These are phyloP conservation scores for Pichia sp. DNA, from an alignment of 1,139 yeast species.

Conservation along the genomic window DNA sequence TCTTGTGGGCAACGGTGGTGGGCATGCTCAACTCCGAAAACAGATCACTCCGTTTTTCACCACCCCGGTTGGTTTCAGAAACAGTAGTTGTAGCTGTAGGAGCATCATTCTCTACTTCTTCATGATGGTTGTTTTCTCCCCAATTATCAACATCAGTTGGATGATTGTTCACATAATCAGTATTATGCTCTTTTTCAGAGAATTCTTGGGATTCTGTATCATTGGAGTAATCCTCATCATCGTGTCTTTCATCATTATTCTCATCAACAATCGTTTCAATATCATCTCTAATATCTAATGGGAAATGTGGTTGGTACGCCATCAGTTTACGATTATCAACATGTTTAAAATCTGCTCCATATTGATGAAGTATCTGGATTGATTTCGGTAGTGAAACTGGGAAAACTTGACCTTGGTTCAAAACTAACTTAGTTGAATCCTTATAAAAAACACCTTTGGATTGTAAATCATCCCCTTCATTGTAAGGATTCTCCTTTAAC, in stretches of 20 bases:
- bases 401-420: conserved; percentile 45
- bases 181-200: neutral
- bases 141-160: neutral
- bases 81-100: neutral
- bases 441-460: conserved; percentile 25
- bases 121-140: neutral
- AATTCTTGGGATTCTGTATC: neutral
- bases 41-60: conserved; percentile 34
- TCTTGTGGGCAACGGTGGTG: conserved; percentile 44
- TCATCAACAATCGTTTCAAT: conserved; percentile 55
- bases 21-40: conserved; percentile 49
- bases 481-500: conserved; percentile 20
- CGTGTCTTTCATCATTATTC: conserved; percentile 30
- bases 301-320: conserved; percentile 57
- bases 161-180: neutral
- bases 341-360: conserved; percentile 56
- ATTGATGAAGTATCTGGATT: conserved; percentile 51
- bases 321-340: conserved; percentile 38
- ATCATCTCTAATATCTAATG: conserved; percentile 53
- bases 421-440: conserved; percentile 38
- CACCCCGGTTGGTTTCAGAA: neutral
- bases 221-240: conserved; percentile 12
- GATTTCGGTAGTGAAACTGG: conserved; percentile 53
- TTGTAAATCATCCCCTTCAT: conserved; percentile 17
- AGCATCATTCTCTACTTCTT: neutral